These are phyloP conservation scores for Apiospora phragmitis DNA, from an alignment of 2,329 filamentous ascomycete species.

Conservation along the genomic window DNA sequence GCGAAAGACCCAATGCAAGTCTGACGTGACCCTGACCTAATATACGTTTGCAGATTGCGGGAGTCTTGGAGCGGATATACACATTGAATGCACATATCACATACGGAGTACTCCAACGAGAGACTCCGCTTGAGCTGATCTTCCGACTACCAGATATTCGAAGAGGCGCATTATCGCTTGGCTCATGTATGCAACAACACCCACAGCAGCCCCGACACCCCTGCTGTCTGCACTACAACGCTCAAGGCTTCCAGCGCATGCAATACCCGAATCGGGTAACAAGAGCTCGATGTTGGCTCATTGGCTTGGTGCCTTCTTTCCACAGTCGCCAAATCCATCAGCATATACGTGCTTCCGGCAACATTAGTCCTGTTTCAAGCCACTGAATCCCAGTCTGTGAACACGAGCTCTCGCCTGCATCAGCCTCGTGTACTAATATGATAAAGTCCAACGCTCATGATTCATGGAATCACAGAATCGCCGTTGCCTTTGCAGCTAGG, in stretches of 20 bases:
- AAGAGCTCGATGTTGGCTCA: neutral
- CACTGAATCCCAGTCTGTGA: neutral
- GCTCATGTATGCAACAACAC: neutral
- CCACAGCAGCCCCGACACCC: neutral
- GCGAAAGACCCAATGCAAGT: neutral
- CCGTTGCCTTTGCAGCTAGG: neutral
- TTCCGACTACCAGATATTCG: neutral
- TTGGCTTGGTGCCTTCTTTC: neutral
- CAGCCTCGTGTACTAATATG: neutral
- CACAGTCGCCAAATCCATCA: neutral
- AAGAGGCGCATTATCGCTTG: neutral
- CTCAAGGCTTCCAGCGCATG: neutral
- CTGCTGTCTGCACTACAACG: neutral
- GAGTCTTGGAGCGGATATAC: neutral
- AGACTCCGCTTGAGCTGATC: neutral
- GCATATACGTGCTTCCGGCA: neutral
- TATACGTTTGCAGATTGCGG: neutral
- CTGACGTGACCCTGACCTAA: neutral
- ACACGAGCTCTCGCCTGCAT: neutral
- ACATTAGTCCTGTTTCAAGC: neutral
- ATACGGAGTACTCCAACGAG: neutral
- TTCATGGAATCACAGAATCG: conserved; percentile 14
- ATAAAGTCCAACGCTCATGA: conserved; percentile 10
- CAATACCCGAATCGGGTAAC: neutral
- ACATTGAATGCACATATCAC: neutral